Evolutionary conservation across 805 yeast species (phyloP), one percentile per base, ranked within the genome.

Genomic region (Limtongia smithiae): DNA sequence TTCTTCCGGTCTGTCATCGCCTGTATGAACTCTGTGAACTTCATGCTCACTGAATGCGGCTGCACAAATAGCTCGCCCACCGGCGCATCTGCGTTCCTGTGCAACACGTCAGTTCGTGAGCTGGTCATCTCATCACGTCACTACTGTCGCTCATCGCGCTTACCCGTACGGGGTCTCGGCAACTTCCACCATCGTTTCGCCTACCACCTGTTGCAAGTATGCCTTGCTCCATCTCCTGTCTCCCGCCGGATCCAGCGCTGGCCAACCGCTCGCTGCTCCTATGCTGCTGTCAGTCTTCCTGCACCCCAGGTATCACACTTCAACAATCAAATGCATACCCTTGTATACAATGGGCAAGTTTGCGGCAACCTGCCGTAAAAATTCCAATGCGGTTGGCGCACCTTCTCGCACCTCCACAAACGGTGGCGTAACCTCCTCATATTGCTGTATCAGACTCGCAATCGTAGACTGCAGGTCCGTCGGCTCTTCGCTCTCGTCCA

Each of bases 61-160:
- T 66, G 59, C 9, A 65, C 68, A 53, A 69, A 69, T 21, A 33
- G 30, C 14, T 42, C 48, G 11, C 60, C 60, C 4, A 65, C 50
- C 2, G 72, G 72, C 1, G 73, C 49, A 41, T 69, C 73, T 1
- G 73, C 73, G 41, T 67, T 66, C 3, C 73, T 71, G 18, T 47
- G 37, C 2, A 30, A 18, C 22, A 32, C 32, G 11, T 17, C 17
- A n/a, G 20, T n/a, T n/a, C n/a, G n/a, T n/a, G n/a, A n/a, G n/a
- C n/a, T n/a, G n/a, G n/a, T n/a, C n/a, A n/a, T n/a, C n/a, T n/a
- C n/a, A n/a, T n/a, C n/a, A n/a, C n/a, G n/a, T n/a, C n/a, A n/a
- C n/a, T n/a, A n/a, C n/a, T n/a, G n/a, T n/a, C n/a, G n/a, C n/a
- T 9, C 24, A 18, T 14, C n/a, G 17, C 12, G 15, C 49, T 15